Conservation (phyloP, 202 grass and related monocot species). For the Musa balbisiana region DNA sequence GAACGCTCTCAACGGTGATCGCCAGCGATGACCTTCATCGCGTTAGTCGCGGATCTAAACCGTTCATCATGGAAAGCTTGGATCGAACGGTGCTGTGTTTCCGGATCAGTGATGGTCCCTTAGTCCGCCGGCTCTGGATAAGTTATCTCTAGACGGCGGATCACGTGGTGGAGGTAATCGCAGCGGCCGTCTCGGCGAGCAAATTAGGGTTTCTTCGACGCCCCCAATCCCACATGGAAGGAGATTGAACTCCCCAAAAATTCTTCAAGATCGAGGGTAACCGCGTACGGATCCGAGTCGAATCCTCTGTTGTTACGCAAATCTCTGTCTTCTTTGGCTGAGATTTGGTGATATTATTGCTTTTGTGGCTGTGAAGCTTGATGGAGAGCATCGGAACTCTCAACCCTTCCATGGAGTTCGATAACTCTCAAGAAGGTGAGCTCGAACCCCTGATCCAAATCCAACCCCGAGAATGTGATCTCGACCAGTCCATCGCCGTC, state of each 20-base stretch:
- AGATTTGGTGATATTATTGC: background rate
- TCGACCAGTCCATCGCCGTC: constrained; percentile 4
- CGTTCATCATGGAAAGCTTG: too few relatives aligned
- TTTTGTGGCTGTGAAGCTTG: background rate
- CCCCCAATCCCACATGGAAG: background rate
- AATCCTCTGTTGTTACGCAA: background rate
- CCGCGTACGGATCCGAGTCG: background rate
- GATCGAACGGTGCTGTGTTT: too few relatives aligned
- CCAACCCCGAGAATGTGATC: constrained; percentile 13
- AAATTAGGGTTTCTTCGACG: constrained; percentile 2
- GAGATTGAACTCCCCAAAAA: background rate
- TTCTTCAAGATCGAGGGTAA: background rate
- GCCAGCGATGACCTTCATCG: too few relatives aligned
- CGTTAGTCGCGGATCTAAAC: too few relatives aligned
- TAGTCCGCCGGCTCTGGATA: constrained; percentile 1
- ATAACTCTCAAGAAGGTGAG: constrained; percentile 13
- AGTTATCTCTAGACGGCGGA: constrained; percentile 8
- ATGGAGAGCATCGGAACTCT: constrained; percentile 1
- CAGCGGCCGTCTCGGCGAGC: background rate
- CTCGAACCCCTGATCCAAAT: constrained; percentile 20
- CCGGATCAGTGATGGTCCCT: too few relatives aligned
- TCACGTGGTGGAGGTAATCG: constrained; percentile 1
- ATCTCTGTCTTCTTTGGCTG: background rate
- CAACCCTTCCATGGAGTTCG: constrained; percentile 16
- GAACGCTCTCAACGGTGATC: too few relatives aligned